Conservation (phyloP, 2,329 filamentous ascomycete species). For the Diaporthe sp. region DNA sequence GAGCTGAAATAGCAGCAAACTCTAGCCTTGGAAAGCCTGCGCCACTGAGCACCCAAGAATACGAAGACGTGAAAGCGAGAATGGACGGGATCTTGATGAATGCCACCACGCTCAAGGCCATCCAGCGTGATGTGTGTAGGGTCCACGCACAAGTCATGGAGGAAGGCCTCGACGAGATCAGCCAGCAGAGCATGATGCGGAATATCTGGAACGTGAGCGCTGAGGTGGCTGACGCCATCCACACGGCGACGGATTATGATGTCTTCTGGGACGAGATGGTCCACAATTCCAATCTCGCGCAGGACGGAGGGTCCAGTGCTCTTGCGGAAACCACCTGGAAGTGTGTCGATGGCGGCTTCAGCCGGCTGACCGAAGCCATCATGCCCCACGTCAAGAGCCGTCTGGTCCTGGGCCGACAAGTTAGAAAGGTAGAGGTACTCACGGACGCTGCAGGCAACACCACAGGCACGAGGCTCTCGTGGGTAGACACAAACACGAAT, state of each 20-base stretch:
- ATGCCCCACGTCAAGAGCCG: conserved; percentile 67
- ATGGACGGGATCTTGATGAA: neutral
- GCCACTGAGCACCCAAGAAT: neutral
- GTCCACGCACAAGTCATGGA: neutral
- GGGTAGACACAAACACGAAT: neutral
- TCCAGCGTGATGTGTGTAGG: neutral
- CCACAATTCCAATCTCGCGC: conserved; percentile 58
- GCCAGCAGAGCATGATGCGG: neutral
- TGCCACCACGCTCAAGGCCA: neutral
- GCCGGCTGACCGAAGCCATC: conserved; percentile 70
- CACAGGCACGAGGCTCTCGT: neutral
- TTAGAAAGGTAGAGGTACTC: conserved; percentile 61
- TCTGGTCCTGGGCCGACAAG: neutral
- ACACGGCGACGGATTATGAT: conserved; percentile 54
- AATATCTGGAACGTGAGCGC: neutral
- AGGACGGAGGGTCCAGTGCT: conserved; percentile 68
- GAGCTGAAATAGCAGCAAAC: conserved; percentile 57
- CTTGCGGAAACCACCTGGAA: conserved; percentile 66
- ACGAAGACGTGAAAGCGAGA: neutral
- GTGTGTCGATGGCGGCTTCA: conserved; percentile 69
- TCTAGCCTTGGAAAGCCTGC: conserved; percentile 46
- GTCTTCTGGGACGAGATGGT: conserved; percentile 49
- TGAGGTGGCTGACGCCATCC: neutral
- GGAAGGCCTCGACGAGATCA: neutral
- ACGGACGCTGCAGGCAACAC: neutral